Conservation (phyloP, 352 stramenopile species). For the Stramenopiles sp. region DNA sequence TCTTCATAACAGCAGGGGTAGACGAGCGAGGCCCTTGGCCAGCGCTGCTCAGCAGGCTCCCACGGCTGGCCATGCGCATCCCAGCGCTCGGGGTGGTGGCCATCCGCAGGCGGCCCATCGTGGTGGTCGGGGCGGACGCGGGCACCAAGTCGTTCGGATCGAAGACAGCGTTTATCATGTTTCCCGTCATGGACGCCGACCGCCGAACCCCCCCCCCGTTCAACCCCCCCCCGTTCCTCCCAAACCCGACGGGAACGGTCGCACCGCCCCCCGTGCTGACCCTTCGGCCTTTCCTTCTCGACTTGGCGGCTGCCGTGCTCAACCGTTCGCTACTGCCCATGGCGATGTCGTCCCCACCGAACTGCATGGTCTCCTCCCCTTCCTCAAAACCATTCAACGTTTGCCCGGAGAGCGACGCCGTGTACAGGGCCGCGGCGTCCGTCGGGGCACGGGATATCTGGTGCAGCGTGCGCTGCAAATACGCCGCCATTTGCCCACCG, state of each 20-base stretch:
- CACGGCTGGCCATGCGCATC: too few species aligned
- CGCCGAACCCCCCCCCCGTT: background rate
- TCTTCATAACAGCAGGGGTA: background rate
- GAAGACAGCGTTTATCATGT: background rate
- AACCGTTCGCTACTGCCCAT: background rate
- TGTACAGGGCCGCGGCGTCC: background rate
- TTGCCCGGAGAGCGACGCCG: background rate
- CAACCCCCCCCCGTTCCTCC: too few species aligned
- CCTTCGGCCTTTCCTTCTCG: background rate
- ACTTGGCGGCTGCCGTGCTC: background rate
- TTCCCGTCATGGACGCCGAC: background rate
- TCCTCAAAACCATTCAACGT: background rate
- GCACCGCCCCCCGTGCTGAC: background rate
- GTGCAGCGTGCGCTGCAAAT: conserved; percentile 12
- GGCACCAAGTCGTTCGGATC: background rate
- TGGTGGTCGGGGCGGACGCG: background rate
- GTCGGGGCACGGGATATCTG: background rate
- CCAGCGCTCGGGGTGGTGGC: background rate
- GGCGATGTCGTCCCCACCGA: too few species aligned
- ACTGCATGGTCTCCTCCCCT: background rate
- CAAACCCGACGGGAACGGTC: too few species aligned
- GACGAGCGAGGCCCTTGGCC: background rate
- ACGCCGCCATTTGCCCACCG: conserved; percentile 11
- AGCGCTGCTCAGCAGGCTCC: too few species aligned
- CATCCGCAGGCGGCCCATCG: background rate